These are phyloP conservation scores for Diplodia seriata DNA, from an alignment of 2,329 filamentous ascomycete genomes.

Conservation along the genomic window DNA sequence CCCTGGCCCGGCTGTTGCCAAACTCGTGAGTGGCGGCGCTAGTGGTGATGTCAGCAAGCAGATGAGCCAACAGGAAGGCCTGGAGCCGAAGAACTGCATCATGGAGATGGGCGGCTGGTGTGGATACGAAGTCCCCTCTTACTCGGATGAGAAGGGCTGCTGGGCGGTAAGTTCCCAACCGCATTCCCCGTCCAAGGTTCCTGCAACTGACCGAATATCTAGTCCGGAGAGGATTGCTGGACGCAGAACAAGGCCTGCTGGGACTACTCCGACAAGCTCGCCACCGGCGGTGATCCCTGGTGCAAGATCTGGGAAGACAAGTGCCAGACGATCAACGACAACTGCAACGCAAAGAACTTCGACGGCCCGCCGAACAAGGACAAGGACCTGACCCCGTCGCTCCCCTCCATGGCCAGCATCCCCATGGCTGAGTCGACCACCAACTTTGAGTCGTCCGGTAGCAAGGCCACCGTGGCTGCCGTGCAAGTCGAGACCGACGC, in stretches of 20 bases:
- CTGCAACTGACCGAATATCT: background rate
- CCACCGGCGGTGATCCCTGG: constrained; percentile 62
- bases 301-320: constrained; percentile 70
- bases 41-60: constrained; percentile 33
- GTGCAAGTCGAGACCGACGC: background rate
- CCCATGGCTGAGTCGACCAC: constrained; percentile 30
- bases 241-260: constrained; percentile 52
- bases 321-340: constrained; percentile 58
- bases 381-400: constrained; percentile 48
- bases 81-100: constrained; percentile 64
- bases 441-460: constrained; percentile 19
- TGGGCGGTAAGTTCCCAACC: constrained; percentile 55
- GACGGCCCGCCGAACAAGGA: constrained; percentile 54
- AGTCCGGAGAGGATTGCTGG: constrained; percentile 40
- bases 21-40: constrained; percentile 47
- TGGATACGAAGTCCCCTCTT: constrained; percentile 65
- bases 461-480: background rate
- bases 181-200: background rate
- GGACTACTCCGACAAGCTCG: constrained; percentile 62
- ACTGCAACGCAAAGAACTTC: constrained; percentile 52
- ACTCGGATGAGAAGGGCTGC: constrained; percentile 64
- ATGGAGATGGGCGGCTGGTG: constrained; percentile 77
- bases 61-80: constrained; percentile 55
- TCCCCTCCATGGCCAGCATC: constrained; percentile 35
- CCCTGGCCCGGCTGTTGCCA: constrained; percentile 64